A percentile compares a stretch with the other conserved stretches of the same genome.
Evolutionary conservation across 352 stramenopile genomes (phyloP).

Genomic region (Phytophthora sp.): DNA sequence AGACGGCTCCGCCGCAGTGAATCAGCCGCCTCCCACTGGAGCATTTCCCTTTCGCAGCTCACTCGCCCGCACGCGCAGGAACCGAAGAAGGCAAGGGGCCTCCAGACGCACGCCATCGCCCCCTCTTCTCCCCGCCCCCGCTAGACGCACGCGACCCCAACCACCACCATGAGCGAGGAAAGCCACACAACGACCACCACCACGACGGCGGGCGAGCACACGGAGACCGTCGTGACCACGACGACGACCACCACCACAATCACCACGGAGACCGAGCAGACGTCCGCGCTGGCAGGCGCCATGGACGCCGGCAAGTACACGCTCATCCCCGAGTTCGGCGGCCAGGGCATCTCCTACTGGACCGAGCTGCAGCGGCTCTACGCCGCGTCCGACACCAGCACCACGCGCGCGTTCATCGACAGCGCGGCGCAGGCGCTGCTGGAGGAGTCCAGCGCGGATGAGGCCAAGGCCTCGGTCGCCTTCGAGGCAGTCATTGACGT

Average conservation of each 20-base stretch:
- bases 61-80: constrained; percentile 18
- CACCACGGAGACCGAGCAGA: constrained; percentile 18
- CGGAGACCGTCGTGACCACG: constrained; percentile 33
- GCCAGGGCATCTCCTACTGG: constrained; percentile 75
- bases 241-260: constrained; percentile 25
- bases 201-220: constrained; percentile 23
- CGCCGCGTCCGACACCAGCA: constrained; percentile 33
- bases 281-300: constrained; percentile 29
- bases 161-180: constrained; percentile 37
- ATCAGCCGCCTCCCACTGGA: constrained; percentile 20
- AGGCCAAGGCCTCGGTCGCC: constrained; percentile 49
- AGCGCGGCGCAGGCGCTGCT: constrained; percentile 48
- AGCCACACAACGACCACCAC: constrained; percentile 33
- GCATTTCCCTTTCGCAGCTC: constrained; percentile 40
- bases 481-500: constrained; percentile 61
- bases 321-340: constrained; percentile 69
- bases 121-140: neutral
- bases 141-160: constrained; percentile 15
- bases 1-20: constrained; percentile 9
- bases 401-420: constrained; percentile 51
- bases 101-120: constrained; percentile 15
- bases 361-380: constrained; percentile 63
- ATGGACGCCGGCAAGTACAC: constrained; percentile 28
- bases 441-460: constrained; percentile 50
- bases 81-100: constrained; percentile 13